phyloP scores from a whole-genome alignment of 108 stramenopile genomes.

The Epithemia pelagica region DNA sequence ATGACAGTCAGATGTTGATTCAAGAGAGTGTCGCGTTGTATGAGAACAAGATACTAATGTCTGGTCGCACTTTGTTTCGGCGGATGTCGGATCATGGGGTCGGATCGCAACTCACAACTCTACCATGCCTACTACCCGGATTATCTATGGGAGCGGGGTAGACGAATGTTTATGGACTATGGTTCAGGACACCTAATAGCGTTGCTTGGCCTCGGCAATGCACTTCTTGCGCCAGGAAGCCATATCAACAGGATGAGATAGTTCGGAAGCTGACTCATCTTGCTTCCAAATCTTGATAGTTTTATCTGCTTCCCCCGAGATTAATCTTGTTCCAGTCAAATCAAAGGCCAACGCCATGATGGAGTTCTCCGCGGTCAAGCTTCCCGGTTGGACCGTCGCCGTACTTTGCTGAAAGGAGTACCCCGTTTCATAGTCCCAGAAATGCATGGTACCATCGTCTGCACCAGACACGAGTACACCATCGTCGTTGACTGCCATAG shows the following conservation, averaged over 20 bases:
- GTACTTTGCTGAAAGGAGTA: conserved; percentile 86
- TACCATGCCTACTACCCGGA: too few species aligned
- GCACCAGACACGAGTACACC: conserved; percentile 94
- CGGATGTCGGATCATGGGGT: too few species aligned
- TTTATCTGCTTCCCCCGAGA: conserved; percentile 99
- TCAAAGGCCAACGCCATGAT: conserved; percentile 93
- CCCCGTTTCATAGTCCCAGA: conserved; percentile 98
- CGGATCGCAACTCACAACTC: too few species aligned
- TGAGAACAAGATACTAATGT: too few species aligned
- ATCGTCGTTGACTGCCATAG: conserved; percentile 93
- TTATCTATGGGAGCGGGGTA: too few species aligned
- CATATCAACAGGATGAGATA: conserved; percentile 96
- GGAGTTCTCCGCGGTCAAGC: conserved; percentile 95
- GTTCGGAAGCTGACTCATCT: conserved; percentile 85
- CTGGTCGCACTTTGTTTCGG: too few species aligned
- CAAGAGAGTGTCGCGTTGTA: not conserved
- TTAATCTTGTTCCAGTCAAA: conserved; percentile 92
- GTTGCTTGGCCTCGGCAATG: conserved; percentile 72
- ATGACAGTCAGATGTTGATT: too few species aligned
- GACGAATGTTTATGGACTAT: too few species aligned
- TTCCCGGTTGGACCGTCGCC: conserved; percentile 95
- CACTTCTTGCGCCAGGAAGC: conserved; percentile 88
- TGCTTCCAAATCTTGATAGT: conserved; percentile 99
- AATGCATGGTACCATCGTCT: conserved; percentile 93
- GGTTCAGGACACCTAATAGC: conserved; percentile 42